These are phyloP conservation scores for Lachnellula subtilissima DNA, from an alignment of 2,329 filamentous ascomycete species.

Conservation along the genomic window DNA sequence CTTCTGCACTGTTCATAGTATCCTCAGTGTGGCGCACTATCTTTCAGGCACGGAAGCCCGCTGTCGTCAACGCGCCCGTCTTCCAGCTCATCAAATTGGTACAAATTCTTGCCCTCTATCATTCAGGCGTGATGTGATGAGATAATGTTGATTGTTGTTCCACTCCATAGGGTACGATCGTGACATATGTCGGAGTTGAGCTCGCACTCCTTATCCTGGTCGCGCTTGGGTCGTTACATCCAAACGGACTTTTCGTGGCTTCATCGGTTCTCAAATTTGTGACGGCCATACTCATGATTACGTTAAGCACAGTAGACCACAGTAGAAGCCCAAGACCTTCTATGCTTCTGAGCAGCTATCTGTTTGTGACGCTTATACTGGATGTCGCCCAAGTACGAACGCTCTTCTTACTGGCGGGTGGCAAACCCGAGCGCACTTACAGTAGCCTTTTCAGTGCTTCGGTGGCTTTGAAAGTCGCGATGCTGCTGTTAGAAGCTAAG, in stretches of 20 bases:
- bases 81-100: not conserved
- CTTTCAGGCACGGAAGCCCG: not conserved
- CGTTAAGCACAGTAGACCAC: constrained; percentile 11
- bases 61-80: not conserved
- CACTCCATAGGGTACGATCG: not conserved
- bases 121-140: not conserved
- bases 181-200: not conserved
- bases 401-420: constrained; percentile 4
- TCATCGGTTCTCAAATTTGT: not conserved
- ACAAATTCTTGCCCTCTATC: not conserved
- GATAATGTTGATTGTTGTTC: not conserved
- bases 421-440: not conserved
- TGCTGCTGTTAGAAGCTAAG: constrained; percentile 16
- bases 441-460: constrained; percentile 7
- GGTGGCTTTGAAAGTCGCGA: constrained; percentile 7
- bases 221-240: constrained; percentile 16
- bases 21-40: not conserved
- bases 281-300: not conserved
- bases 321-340: constrained; percentile 11
- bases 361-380: constrained; percentile 8
- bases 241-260: not conserved
- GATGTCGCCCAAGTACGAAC: constrained; percentile 12
- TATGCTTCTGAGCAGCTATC: constrained; percentile 7
- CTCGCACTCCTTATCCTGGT: constrained; percentile 4
- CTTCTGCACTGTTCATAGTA: constrained; percentile 7